Conservation (phyloP, 208 protist species). For the Trichomonas vaginalis region DNA sequence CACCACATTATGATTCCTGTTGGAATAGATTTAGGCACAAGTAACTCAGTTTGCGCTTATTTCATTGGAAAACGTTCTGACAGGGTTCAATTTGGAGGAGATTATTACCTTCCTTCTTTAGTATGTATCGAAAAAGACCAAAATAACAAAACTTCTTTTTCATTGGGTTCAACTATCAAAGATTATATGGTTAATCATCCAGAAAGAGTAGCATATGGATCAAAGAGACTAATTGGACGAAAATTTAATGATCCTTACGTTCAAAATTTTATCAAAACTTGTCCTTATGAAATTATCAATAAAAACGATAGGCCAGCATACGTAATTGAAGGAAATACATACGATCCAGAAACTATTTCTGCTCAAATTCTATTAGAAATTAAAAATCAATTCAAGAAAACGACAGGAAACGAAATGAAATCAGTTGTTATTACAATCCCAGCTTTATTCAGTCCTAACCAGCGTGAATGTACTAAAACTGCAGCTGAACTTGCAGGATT, state of each 20-base stretch:
- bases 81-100: background rate
- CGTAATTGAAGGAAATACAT: slow-evolving; percentile 57
- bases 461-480: slow-evolving; percentile 69
- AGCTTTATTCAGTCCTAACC: slow-evolving; percentile 86
- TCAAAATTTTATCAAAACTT: slow-evolving; percentile 50
- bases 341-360: slow-evolving; percentile 66
- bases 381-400: slow-evolving; percentile 75
- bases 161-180: slow-evolving; percentile 61
- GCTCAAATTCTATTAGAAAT: slow-evolving; percentile 73
- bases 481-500: slow-evolving; percentile 63
- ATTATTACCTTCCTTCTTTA: background rate
- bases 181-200: slow-evolving; percentile 64
- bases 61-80: slow-evolving; percentile 51
- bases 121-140: background rate
- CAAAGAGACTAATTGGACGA: slow-evolving; percentile 41
- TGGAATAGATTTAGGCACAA: slow-evolving; percentile 53
- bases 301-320: slow-evolving; percentile 52
- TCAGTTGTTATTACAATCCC: slow-evolving; percentile 80
- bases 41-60: slow-evolving; percentile 52
- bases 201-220: slow-evolving; percentile 62
- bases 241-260: slow-evolving; percentile 48
- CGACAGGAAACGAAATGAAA: slow-evolving; percentile 66
- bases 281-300: slow-evolving; percentile 59
- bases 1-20: background rate
- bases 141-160: background rate